Evolutionary conservation across 768 basidiomycete genomes (phyloP).

Genomic region (Rhizopogon vesiculosus): DNA sequence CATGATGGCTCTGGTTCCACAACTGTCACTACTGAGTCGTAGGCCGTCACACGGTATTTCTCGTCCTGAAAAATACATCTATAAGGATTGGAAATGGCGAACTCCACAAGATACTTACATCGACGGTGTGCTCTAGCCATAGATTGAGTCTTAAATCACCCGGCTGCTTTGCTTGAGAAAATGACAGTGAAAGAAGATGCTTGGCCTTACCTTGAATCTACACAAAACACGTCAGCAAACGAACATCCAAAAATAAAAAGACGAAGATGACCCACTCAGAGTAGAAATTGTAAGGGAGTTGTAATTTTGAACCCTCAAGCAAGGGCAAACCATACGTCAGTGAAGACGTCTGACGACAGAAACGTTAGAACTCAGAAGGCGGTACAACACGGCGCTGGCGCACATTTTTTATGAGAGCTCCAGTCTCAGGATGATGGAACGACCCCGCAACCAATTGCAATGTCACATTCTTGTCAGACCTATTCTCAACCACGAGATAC

Average conservation of each 20-base stretch:
- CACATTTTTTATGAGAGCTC: constrained; percentile 70
- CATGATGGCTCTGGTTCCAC: constrained; percentile 77
- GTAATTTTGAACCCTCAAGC: constrained; percentile 51
- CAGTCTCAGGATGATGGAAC: constrained; percentile 59
- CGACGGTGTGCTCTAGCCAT: constrained; percentile 68
- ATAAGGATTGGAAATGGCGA: background rate
- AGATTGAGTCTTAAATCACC: constrained; percentile 70
- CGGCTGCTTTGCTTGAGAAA: constrained; percentile 39
- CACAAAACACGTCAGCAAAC: constrained; percentile 7
- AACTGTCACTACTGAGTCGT: constrained; percentile 70
- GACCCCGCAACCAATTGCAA: constrained; percentile 63
- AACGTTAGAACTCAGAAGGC: background rate
- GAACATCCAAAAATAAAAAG: constrained; percentile 1
- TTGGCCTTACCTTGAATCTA: constrained; percentile 56
- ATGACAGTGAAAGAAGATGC: background rate
- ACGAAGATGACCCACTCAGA: constrained; percentile 61
- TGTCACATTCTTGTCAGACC: constrained; percentile 67
- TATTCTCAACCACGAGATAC: constrained; percentile 66
- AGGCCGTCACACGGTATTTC: constrained; percentile 60
- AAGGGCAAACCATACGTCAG: constrained; percentile 49
- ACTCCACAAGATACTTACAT: constrained; percentile 37
- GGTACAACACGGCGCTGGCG: constrained; percentile 12
- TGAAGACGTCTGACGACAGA: constrained; percentile 47
- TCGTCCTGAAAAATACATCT: constrained; percentile 36
- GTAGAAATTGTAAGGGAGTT: constrained; percentile 69